Conservation (phyloP, 768 basidiomycete species). For the Kwoniella botswanensis region DNA sequence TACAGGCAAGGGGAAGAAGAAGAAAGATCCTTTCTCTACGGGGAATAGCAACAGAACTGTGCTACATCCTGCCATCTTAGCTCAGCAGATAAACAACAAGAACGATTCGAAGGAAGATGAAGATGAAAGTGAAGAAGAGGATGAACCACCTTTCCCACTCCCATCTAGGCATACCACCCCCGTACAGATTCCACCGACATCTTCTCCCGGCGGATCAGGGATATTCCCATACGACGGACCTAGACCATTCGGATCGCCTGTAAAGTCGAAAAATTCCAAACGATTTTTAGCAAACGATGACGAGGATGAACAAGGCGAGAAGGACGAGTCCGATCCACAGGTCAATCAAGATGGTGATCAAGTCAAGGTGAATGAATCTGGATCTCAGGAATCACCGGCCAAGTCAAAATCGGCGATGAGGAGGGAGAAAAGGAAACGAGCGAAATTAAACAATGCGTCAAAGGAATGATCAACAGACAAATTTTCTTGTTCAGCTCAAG, state of each 20-base stretch:
- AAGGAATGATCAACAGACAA: background rate
- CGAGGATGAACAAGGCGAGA: background rate
- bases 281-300: background rate
- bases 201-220: slow-evolving; percentile 29
- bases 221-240: slow-evolving; percentile 32
- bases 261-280: background rate
- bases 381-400: background rate
- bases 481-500: background rate
- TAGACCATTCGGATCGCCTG: slow-evolving; percentile 17
- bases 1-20: slow-evolving; percentile 33
- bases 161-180: slow-evolving; percentile 1
- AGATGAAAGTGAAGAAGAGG: slow-evolving; percentile 1
- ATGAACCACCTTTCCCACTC: slow-evolving; percentile 1
- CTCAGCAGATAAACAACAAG: background rate
- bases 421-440: slow-evolving; percentile 32
- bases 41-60: background rate
- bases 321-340: background rate
- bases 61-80: background rate
- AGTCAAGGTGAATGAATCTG: background rate
- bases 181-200: background rate
- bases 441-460: slow-evolving; percentile 21
- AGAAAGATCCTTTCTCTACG: slow-evolving; percentile 21
- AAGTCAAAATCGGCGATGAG: slow-evolving; percentile 24
- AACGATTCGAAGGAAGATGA: too few relatives aligned
- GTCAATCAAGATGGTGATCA: background rate